Conservation (phyloP, 306 rosid species). For the Mimosa bimucronata region DNA sequence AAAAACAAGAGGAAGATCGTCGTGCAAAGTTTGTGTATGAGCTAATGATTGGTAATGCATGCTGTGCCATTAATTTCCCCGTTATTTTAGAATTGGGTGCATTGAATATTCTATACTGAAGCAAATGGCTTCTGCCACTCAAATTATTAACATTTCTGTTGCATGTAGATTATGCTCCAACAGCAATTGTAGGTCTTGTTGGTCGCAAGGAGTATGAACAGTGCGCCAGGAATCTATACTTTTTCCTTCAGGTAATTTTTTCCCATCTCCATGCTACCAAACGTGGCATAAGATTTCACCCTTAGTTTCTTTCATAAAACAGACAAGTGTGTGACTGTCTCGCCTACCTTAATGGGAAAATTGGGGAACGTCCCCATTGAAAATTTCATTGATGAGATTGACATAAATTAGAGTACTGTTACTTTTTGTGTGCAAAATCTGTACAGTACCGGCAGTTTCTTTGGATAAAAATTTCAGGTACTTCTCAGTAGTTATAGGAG, state of each 20-base stretch:
- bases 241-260: slow-evolving; percentile 60
- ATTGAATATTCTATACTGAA: neutral
- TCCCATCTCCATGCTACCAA: too few relatives aligned
- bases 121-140: neutral
- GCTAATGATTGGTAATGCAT: slow-evolving; percentile 57
- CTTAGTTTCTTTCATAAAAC: neutral
- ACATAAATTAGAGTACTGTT: too few relatives aligned
- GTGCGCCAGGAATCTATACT: slow-evolving; percentile 68
- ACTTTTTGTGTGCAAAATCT: too few relatives aligned
- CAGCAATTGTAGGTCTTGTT: slow-evolving; percentile 66
- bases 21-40: slow-evolving; percentile 68
- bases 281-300: neutral
- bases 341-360: too few relatives aligned
- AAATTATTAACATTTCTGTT: neutral
- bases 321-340: neutral
- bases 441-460: too few relatives aligned
- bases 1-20: slow-evolving; percentile 52
- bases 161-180: slow-evolving; percentile 59
- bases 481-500: too few relatives aligned
- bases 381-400: too few relatives aligned
- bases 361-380: too few relatives aligned
- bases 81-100: neutral
- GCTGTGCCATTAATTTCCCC: neutral
- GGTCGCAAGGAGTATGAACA: slow-evolving; percentile 71
- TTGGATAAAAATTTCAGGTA: too few relatives aligned